Conservation (phyloP, 768 basidiomycete species). For the Cyclocybe aegerita region DNA sequence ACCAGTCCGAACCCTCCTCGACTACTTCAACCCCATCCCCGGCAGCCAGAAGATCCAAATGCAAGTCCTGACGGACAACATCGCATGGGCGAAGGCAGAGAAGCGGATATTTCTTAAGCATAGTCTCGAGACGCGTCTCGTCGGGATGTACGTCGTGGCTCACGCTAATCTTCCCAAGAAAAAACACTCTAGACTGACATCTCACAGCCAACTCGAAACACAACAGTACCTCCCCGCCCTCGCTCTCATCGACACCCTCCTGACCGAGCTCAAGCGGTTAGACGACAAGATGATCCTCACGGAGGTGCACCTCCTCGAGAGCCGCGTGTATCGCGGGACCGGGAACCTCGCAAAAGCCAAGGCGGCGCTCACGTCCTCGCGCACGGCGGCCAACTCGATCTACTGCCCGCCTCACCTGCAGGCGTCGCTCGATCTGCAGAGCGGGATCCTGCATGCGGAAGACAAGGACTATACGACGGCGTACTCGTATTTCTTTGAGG, state of each 20-base stretch:
- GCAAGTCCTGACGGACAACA: conserved; percentile 83
- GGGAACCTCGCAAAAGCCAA: conserved; percentile 91
- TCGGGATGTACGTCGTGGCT: conserved; percentile 52
- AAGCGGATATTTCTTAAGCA: conserved; percentile 97
- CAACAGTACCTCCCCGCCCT: conserved; percentile 79
- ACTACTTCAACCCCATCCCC: conserved; percentile 82
- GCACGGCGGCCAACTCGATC: conserved; percentile 93
- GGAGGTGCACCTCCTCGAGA: conserved; percentile 94
- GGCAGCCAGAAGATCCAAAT: conserved; percentile 76
- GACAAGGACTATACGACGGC: conserved; percentile 96
- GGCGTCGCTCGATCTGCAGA: conserved; percentile 45
- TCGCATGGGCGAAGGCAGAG: conserved; percentile 88
- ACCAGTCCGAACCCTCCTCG: conserved; percentile 89
- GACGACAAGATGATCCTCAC: conserved; percentile 99
- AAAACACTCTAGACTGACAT: conserved; percentile 8
- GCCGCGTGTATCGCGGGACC: conserved; percentile 85
- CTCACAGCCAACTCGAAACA: conserved; percentile 67
- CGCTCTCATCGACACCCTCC: conserved; percentile 77
- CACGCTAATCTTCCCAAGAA: neutral
- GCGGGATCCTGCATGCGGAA: conserved; percentile 83
- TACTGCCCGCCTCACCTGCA: conserved; percentile 66
- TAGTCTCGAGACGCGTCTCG: conserved; percentile 86
- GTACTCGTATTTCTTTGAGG: conserved; percentile 96
- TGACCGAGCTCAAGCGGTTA: conserved; percentile 87
- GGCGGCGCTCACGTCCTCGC: conserved; percentile 85